Base-by-base conservation (phyloP, 192 early-diverging fungal species). In the Mortierella hygrophila region DNA sequence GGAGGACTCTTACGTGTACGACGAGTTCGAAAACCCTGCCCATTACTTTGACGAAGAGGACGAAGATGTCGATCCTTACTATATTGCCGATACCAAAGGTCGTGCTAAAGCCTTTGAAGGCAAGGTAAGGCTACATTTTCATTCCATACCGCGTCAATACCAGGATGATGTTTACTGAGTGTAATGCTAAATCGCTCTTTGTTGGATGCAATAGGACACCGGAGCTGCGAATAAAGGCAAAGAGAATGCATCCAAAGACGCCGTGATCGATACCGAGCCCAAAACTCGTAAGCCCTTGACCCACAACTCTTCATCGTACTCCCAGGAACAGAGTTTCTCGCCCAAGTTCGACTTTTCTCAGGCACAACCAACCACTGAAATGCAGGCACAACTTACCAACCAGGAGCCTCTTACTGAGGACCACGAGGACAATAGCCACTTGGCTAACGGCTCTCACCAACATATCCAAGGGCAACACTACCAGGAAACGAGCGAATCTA, bases 21-120 rank as follows among this genome's bases (percentile, higher is more conserved):
- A 78, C 3, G 75, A 75, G 11, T 49, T 37, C 70, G 55, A 77
- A 13, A 63, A 77, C 5, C 68, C 46, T 18, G 69, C 70, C 16
- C 71, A 47, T 6, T 86, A 81, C 72, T 75, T 74, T 37, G 84
- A 81, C 26, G 72, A 78, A 21, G 75, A 86, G 23, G 84, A 86
- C 1, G 83, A 85, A 32, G 84, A 81, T 81, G 70, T 86, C 40
- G 84, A 86, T 77, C 84, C 84, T 35, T 86, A 74, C 26, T 86
- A 86, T 38, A 81, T 78, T 63, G 84, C 84, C 9, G 84, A 86
- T 42, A 86, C 71, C 49, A 86, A 86, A 41, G 84, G 84, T 70
- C 84, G 76, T 4, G 79, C 84, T 10, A 26, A 74, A 63, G 78
- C 75, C 44, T 75, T 70, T 68, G 75, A 77, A 46, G 79, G 70